Evolutionary conservation across 2,329 filamentous ascomycete species (phyloP).

Genomic region (Diaporthe citri): DNA sequence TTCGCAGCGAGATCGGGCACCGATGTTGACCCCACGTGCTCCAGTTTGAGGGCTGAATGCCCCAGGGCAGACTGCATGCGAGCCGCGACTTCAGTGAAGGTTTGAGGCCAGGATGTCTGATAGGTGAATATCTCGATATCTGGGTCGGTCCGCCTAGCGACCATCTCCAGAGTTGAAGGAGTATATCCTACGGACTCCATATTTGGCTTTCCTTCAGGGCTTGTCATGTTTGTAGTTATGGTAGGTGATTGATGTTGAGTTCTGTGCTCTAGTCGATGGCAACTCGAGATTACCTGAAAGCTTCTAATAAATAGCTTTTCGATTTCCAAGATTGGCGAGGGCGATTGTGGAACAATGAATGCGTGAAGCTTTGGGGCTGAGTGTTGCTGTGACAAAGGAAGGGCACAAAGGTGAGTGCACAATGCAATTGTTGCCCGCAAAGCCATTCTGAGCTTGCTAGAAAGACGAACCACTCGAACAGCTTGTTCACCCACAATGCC

Average conservation of each 20-base stretch:
- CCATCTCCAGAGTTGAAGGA: not conserved
- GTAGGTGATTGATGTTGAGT: not conserved
- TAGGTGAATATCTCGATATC: not conserved
- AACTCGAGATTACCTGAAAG: no score
- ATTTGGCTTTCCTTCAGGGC: not conserved
- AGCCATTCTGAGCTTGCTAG: not conserved
- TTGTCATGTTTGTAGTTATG: not conserved
- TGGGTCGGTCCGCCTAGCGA: not conserved
- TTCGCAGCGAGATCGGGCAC: not conserved
- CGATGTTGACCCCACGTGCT: constrained; percentile 8
- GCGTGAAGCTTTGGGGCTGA: not conserved
- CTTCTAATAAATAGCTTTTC: not conserved
- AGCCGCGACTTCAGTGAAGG: not conserved
- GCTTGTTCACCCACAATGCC: not conserved
- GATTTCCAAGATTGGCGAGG: not conserved
- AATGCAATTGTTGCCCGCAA: not conserved
- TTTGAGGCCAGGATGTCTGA: not conserved
- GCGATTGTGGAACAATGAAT: not conserved
- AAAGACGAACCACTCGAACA: not conserved
- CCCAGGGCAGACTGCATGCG: not conserved
- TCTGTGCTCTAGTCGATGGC: no score
- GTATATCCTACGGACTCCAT: constrained; percentile 8
- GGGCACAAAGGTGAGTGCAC: not conserved
- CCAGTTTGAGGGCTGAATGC: not conserved
- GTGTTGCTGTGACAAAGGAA: not conserved